Base-by-base conservation (phyloP, 2,329 filamentous ascomycete genomes). In the Stenocarpella maydis region DNA sequence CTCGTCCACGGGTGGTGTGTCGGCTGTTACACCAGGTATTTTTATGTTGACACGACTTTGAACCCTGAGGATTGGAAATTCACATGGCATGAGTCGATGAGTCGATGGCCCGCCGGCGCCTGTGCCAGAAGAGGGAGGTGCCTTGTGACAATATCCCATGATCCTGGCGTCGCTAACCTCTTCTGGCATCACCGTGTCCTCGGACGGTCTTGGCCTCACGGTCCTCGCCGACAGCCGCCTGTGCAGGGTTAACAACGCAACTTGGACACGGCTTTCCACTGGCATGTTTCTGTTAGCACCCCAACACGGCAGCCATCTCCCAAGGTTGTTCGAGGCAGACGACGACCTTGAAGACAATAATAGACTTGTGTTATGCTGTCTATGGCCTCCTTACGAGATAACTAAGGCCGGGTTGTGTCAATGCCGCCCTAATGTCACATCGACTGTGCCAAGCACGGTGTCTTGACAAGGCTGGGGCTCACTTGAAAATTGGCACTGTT, bases 101-200 rank as follows among this genome's bases (percentile, higher is more conserved):
- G 24, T 49, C 28, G 67, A 49, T 45, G 31, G 24, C 43, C n/a
- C 65, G 43, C 34, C 34, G 28, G 28, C 37, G 50, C 61, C 39
- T 41, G 66, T 58, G 50, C 26, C 39, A 41, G 31, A 58, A 54
- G 28, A 52, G 61, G 63, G 68, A 65, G 68, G 52, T 41, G 61
- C 68, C 43, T n/a, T 69, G 67, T 49, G 53, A 52, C 31, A 34
- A 45, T 39, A 43, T 60, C 68, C 63, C 68, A 69, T 69, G 63
- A 69, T 52, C 66, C 45, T 24, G 17, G 43, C 17, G 17, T 28
- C 45, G 24, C 68, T 69, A 69, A 53, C 68, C 68, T 41, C 17
- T 60, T 69, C 24, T 14, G 68, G 43, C n/a, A 61, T 41, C 45
- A 50, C 34, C 47, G 37, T 47, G 24, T 7, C 58, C 14, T 63